Base-by-base conservation (phyloP, 73 alveolate species). In the Stentor coeruleus region DNA sequence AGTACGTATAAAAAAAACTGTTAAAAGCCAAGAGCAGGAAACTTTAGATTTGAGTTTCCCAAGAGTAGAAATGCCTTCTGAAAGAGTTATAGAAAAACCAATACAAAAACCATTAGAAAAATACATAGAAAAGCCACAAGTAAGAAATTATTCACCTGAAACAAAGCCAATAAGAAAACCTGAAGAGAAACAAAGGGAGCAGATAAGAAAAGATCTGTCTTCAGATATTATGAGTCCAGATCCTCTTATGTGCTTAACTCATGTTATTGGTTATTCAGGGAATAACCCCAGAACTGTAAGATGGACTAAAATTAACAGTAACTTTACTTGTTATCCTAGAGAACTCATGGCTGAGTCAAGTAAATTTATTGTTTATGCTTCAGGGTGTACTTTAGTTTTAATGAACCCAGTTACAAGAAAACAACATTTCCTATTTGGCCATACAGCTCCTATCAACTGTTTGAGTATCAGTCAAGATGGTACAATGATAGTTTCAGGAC, bases 361-460 rank as follows among this genome's bases (percentile, higher is more conserved):
- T 40, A 66, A 66, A 85, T 85, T 72, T 28, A 85, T 91, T 33
- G 80, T 91, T 11, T 91, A 82, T 42, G 38, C 96, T 30, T 76
- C 91, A 15, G 96, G 96, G 35, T 90, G 96, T 39, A 77, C 89
- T 6, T 59, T 91, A 30, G 87, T 91, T 39, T 57, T 86, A 36
- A 88, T 91, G 93, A 87, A 91, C 77, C 85, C 92, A 33, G 91
- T 84, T 33, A 59, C 87, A 33, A 72, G 84, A 55, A 77, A 88
- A 73, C 85, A 91, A 74, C 86, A 85, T 39, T 89, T 88, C 85
- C 85, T 85, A 74, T 85, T 89, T 58, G 97, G 93, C 0, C 97
- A 91, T 77, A 57, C 89, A 37, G 87, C 86, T 0, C 89, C 90
- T 3, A 85, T 91, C 49, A 57, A 85, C 66, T 85, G 90, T 74